Conservation (phyloP, 306 rosid genomes). For the Malus sylvestris region DNA sequence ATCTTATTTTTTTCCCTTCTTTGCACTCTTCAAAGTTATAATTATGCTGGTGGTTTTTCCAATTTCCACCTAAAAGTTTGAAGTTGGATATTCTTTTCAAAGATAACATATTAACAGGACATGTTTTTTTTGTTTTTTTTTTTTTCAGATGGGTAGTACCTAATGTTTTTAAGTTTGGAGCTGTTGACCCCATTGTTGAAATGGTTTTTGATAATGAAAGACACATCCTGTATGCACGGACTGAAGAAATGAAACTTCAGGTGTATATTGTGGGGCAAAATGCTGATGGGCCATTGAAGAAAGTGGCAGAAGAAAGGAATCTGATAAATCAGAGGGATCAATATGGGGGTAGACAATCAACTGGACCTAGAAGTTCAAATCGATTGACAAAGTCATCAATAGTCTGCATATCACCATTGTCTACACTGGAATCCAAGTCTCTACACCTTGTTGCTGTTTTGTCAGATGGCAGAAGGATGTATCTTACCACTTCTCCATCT, state of each 20-base stretch:
- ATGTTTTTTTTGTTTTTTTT: neutral
- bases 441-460: conserved; percentile 87
- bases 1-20: conserved; percentile 3
- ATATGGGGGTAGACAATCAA: conserved; percentile 72
- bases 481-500: conserved; percentile 85
- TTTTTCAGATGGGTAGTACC: conserved; percentile 95
- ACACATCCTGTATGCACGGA: conserved; percentile 71
- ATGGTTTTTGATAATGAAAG: conserved; percentile 92
- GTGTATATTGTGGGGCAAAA: conserved; percentile 64
- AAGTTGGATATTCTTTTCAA: conserved; percentile 5
- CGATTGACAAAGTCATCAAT: conserved; percentile 71
- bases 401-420: conserved; percentile 79
- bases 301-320: conserved; percentile 94
- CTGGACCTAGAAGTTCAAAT: conserved; percentile 65
- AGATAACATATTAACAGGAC: conserved; percentile 14
- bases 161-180: conserved; percentile 90
- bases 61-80: conserved; percentile 2
- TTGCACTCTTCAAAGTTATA: neutral
- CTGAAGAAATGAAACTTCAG: conserved; percentile 96
- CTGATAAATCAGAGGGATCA: conserved; percentile 70
- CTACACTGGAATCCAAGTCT: conserved; percentile 83
- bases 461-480: conserved; percentile 96
- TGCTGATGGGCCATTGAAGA: conserved; percentile 87
- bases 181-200: conserved; percentile 86
- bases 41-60: neutral